Evolutionary conservation across 2,329 filamentous ascomycete genomes (phyloP).

Genomic region (Verticillium klebahnii): DNA sequence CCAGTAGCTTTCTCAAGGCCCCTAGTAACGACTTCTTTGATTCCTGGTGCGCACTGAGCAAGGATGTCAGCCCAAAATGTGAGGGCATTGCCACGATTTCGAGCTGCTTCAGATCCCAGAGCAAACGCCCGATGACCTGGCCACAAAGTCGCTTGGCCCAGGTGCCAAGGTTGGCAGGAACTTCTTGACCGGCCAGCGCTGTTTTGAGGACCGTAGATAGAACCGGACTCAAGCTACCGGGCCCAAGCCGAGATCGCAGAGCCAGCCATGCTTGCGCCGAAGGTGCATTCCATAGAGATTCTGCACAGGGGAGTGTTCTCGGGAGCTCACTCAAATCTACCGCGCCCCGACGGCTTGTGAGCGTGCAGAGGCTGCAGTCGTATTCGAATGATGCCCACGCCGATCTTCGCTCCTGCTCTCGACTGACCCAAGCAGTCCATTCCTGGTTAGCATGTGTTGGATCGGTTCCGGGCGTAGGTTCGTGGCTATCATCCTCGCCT

Average conservation of each 20-base stretch:
- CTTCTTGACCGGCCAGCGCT: constrained; percentile 7
- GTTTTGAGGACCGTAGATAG: constrained; percentile 11
- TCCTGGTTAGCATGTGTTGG: constrained; percentile 4
- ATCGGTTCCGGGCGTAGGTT: neutral
- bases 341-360: constrained; percentile 21
- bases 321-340: constrained; percentile 24
- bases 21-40: constrained; percentile 16
- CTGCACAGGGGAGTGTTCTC: constrained; percentile 18
- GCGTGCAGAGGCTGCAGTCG: constrained; percentile 24
- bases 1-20: constrained; percentile 12
- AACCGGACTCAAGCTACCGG: constrained; percentile 10
- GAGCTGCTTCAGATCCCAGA: constrained; percentile 24
- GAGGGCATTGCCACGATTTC: constrained; percentile 19
- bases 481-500: constrained; percentile 2
- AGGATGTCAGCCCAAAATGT: constrained; percentile 18
- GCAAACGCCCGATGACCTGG: constrained; percentile 23
- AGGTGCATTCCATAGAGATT: constrained; percentile 23
- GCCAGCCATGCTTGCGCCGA: constrained; percentile 20
- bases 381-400: constrained; percentile 27
- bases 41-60: constrained; percentile 17
- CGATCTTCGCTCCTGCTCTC: constrained; percentile 18
- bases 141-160: constrained; percentile 23
- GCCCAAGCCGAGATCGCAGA: constrained; percentile 13
- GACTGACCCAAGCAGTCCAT: constrained; percentile 19
- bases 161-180: constrained; percentile 5